These are phyloP conservation scores for Phytophthora multivora DNA, from an alignment of 352 stramenopile species.

Conservation along the genomic window DNA sequence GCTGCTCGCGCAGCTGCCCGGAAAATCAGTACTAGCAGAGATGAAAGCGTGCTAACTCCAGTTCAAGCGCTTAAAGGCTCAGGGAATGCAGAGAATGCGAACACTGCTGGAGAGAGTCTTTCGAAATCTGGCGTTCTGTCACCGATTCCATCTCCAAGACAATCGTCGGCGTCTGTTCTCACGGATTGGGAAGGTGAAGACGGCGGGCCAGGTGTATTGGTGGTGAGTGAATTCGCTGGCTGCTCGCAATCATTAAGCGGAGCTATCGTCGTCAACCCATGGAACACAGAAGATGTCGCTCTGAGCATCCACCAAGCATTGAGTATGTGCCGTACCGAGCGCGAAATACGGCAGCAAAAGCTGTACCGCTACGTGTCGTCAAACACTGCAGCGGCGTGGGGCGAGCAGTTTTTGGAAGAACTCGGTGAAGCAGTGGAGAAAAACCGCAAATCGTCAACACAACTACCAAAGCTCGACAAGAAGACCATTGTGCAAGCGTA, in stretches of 20 bases:
- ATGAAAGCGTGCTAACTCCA: neutral
- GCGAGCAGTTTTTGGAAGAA: constrained; percentile 80
- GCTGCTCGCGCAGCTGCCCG: constrained; percentile 37
- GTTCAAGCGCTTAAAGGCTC: neutral
- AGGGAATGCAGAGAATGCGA: neutral
- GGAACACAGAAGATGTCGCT: constrained; percentile 87
- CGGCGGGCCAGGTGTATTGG: constrained; percentile 81
- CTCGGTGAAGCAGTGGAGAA: constrained; percentile 65
- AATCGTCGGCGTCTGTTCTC: constrained; percentile 47
- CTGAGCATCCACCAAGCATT: constrained; percentile 84
- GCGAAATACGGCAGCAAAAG: constrained; percentile 90
- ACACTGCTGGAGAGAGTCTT: neutral
- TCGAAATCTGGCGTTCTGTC: constrained; percentile 25
- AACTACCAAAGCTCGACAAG: constrained; percentile 66
- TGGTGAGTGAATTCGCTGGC: constrained; percentile 90
- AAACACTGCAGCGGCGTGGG: constrained; percentile 87
- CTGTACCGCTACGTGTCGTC: constrained; percentile 88
- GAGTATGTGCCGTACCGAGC: constrained; percentile 81
- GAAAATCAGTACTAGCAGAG: constrained; percentile 3
- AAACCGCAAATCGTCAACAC: constrained; percentile 52
- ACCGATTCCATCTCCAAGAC: constrained; percentile 25
- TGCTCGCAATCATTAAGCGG: constrained; percentile 87
- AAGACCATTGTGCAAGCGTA: constrained; percentile 71
- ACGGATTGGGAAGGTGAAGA: constrained; percentile 83
- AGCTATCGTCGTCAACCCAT: constrained; percentile 88